Conservation (phyloP, 768 basidiomycete species). For the Amyloporia xantha region DNA sequence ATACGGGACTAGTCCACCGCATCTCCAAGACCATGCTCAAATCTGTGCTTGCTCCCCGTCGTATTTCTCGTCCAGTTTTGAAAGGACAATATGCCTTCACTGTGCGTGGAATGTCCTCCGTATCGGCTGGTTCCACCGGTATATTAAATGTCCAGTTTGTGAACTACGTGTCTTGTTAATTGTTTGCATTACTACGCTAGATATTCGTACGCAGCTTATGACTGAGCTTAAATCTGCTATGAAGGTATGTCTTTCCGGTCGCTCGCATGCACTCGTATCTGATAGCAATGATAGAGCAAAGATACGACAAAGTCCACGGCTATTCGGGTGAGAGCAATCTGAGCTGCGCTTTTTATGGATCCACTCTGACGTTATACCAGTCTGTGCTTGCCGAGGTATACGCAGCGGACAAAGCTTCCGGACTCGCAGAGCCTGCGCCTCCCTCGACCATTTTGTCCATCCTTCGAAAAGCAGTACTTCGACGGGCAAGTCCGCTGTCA, state of each 20-base stretch:
- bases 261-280: neutral
- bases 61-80: too few species aligned
- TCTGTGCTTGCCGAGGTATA: slow-evolving; percentile 67
- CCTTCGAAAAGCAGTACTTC: slow-evolving; percentile 49
- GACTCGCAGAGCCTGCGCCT: slow-evolving; percentile 33
- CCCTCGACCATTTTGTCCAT: slow-evolving; percentile 45
- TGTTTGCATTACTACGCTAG: too few species aligned
- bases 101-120: too few species aligned
- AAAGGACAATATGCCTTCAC: too few species aligned
- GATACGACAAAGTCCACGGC: slow-evolving; percentile 51
- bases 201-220: slow-evolving; percentile 46
- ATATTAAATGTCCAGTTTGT: too few species aligned
- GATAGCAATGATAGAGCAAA: slow-evolving; percentile 35
- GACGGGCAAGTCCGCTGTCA: slow-evolving; percentile 45
- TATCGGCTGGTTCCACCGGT: too few species aligned
- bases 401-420: slow-evolving; percentile 48
- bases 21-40: too few species aligned
- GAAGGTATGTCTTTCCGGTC: slow-evolving; percentile 41
- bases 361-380: slow-evolving; percentile 28
- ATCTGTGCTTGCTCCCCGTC: too few species aligned
- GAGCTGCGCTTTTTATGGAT: neutral
- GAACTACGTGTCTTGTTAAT: too few species aligned
- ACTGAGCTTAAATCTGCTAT: slow-evolving; percentile 56
- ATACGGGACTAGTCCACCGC: too few species aligned
- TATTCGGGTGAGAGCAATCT: slow-evolving; percentile 32